Evolutionary conservation across 2,329 filamentous ascomycete species (phyloP), one percentile per base, ranked within the genome.

Genomic region (Lachnellula subtilissima): DNA sequence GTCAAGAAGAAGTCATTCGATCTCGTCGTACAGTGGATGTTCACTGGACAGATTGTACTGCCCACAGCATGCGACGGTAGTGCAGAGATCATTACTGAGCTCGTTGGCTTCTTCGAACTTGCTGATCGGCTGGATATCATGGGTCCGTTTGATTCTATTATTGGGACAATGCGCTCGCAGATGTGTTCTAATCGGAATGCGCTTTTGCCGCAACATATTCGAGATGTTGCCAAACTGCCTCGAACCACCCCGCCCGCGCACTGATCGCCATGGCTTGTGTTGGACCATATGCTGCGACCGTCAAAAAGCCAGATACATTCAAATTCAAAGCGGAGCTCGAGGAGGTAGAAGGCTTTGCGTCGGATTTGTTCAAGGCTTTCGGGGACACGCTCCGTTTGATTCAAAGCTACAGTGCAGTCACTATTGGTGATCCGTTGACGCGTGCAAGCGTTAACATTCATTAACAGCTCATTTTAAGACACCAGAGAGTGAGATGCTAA

Each of bases 21-120:
- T 8, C 42, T 56, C 15, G 17, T 52, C 4, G n/a, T 59, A 19
- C 54, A 58, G 49, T 63, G 54, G 50, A 53, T 64, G 19, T 59
- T 55, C n/a, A 50, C 50, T 6, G 48, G 45, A 40, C 48, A 37
- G n/a, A 43, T 57, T 37, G 48, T 49, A 1, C 15, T 58, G n/a
- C 48, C 50, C 14, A 32, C 35, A 22, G 23, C 48, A 12, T 3
- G 53, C 36, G 15, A 19, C 23, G 5, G 39, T 22, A 3, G 39
- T 43, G 1, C 40, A 56, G 11, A 40, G 46, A 7, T 17, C 8
- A 53, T 62, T 45, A 48, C 53, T 4, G 35, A 48, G 14, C 23
- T 56, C n/a, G 5, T 61, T 14, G 48, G 23, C 0, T 61, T 59
- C 40, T 35, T 61, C 11, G 48, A 42, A n/a, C 46, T 61, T 5